Evolutionary conservation across 2,329 filamentous ascomycete genomes (phyloP), one percentile per base, ranked within the genome.

Genomic region (Colletotrichum sp.): DNA sequence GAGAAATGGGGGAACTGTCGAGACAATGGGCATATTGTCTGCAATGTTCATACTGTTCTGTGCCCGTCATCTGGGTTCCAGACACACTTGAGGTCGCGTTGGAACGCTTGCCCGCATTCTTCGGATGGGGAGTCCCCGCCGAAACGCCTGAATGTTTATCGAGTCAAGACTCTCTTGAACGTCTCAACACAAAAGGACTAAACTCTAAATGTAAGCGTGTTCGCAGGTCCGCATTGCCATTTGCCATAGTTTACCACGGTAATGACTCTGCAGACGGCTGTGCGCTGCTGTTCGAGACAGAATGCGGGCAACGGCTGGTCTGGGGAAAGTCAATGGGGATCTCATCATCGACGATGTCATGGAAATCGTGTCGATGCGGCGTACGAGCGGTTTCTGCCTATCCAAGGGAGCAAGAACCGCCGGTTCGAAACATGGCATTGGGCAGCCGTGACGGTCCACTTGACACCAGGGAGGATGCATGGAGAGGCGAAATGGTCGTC

Each of bases 371-470:
- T 39, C 62, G 62, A 32, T 62, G 59, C 28, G n/a, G 34, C 32
- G 24, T 8, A 28, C n/a, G 26, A 70, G 34, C 16, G 52, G 21
- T 60, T 36, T 67, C 55, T 64, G 62, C 36, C 52, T n/a, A 66
- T 24, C 24, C 55, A 30, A 67, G 62, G 62, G 62, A 55, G 60
- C 57, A 18, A n/a, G 21, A 76, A 39, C 15, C 32, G 44, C 62
- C 28, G 44, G 55, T 73, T 76, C 44, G 73, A 73, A 73, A 73
- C 73, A 64, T 73, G 63, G 39, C 63, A 52, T 44, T 44, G 57
- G 28, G 16, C 55, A 68, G 34, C 34, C 63, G 64, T 60, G 30
- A 65, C 44, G 59, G 64, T 49, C 64, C 69, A 64, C 69, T 59
- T 36, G 24, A 59, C 16, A 55, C 36, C 68, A 67, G 24, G 72